Percentiles rank a stretch among this genome's conserved stretches.
phyloP scores from a whole-genome alignment of 352 stramenopile species.

The Phytophthora meadii region DNA sequence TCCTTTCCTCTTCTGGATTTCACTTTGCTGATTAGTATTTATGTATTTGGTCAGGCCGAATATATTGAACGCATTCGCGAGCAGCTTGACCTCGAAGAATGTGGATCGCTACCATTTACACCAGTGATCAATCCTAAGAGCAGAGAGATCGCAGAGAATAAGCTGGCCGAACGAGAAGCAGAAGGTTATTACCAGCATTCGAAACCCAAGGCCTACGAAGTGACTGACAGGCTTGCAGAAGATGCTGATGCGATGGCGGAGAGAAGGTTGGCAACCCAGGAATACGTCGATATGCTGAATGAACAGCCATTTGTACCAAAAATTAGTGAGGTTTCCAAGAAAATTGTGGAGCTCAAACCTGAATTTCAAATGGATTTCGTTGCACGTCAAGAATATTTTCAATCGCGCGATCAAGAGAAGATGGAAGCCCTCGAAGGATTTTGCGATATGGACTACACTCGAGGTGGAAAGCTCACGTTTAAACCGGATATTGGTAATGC shows the following conservation, averaged over 20 bases:
- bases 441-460: slow-evolving; percentile 41
- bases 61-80: slow-evolving; percentile 56
- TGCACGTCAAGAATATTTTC: slow-evolving; percentile 71
- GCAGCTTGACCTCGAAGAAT: slow-evolving; percentile 51
- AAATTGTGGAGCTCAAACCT: slow-evolving; percentile 62
- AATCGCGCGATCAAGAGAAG: slow-evolving; percentile 67
- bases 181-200: slow-evolving; percentile 9
- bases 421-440: slow-evolving; percentile 62
- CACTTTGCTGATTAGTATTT: slow-evolving; percentile 3
- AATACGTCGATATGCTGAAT: slow-evolving; percentile 74
- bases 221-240: slow-evolving; percentile 63
- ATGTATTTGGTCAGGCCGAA: slow-evolving; percentile 32
- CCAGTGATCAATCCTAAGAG: slow-evolving; percentile 76
- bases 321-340: slow-evolving; percentile 63
- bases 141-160: slow-evolving; percentile 61
- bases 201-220: slow-evolving; percentile 25
- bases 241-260: slow-evolving; percentile 58
- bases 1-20: background rate
- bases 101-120: slow-evolving; percentile 43
- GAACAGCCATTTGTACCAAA: slow-evolving; percentile 64
- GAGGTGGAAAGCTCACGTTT: slow-evolving; percentile 59
- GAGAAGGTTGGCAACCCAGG: slow-evolving; percentile 63
- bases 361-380: slow-evolving; percentile 87
- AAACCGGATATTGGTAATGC: slow-evolving; percentile 83
- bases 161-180: slow-evolving; percentile 37